Conservation (phyloP, 169 alveolate species). For the Babesia caballi region DNA sequence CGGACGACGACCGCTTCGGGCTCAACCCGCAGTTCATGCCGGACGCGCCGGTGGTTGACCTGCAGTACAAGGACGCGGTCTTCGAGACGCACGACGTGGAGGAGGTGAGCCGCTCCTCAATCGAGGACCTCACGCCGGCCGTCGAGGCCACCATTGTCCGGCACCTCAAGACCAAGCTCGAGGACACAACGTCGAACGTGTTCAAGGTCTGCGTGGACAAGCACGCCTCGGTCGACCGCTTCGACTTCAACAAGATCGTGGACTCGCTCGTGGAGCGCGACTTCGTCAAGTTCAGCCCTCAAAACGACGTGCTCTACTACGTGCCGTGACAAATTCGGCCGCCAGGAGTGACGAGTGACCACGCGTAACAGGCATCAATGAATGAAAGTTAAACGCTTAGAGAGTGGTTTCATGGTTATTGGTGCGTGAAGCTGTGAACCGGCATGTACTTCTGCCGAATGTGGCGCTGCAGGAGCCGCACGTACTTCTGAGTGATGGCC, state of each 20-base stretch:
- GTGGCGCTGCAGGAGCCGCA: conserved; percentile 15
- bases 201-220: conserved; percentile 44
- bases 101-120: not conserved
- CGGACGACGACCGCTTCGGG: conserved; percentile 12
- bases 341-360: not conserved
- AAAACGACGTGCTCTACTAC: conserved; percentile 17
- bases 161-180: conserved; percentile 42
- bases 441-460: conserved; percentile 18
- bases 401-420: too few relatives aligned
- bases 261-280: conserved; percentile 54
- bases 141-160: conserved; percentile 59
- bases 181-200: conserved; percentile 31
- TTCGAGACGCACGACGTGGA: not conserved
- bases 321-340: conserved; percentile 40
- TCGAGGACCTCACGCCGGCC: conserved; percentile 39
- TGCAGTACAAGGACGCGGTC: not conserved
- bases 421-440: conserved; percentile 19
- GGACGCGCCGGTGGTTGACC: not conserved
- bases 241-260: conserved; percentile 49
- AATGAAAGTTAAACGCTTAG: too few relatives aligned
- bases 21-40: conserved; percentile 14
- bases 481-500: not conserved
- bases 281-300: conserved; percentile 17
- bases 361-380: not conserved
- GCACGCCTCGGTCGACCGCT: conserved; percentile 23